phyloP scores from a whole-genome alignment of 2,329 filamentous ascomycete genomes.

The Pestalotiopsis sp. region DNA sequence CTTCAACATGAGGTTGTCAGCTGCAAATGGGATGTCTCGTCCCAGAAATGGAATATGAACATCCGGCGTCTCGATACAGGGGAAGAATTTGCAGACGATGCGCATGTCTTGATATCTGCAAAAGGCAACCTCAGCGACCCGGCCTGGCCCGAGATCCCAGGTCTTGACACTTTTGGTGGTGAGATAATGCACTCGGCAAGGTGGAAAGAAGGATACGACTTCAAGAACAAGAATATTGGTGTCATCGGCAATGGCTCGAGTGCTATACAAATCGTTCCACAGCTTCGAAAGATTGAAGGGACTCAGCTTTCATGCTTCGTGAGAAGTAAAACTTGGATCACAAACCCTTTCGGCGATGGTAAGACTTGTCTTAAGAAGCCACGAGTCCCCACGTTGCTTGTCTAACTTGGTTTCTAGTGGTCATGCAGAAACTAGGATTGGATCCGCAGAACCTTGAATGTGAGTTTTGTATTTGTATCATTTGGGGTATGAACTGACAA shows the following conservation, averaged over 20 bases:
- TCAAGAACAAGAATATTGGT: conserved; percentile 48
- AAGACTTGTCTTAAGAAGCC: background rate
- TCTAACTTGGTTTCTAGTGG: background rate
- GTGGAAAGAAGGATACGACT: conserved; percentile 50
- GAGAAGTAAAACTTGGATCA: conserved; percentile 53
- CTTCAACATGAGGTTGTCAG: conserved; percentile 42
- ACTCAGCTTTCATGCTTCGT: conserved; percentile 47
- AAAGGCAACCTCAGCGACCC: conserved; percentile 45
- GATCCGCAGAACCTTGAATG: conserved; percentile 36
- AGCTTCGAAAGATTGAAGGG: conserved; percentile 46
- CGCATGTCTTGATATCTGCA: conserved; percentile 43
- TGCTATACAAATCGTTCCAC: conserved; percentile 55
- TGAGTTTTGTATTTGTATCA: conserved; percentile 25
- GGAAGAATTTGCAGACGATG: conserved; percentile 39
- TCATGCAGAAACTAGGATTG: conserved; percentile 4
- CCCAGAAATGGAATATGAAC: conserved; percentile 42
- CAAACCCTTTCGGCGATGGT: conserved; percentile 47
- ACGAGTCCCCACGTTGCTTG: background rate
- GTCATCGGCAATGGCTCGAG: conserved; percentile 57
- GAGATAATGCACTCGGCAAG: conserved; percentile 47
- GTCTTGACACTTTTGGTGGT: conserved; percentile 42
- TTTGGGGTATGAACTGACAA: background rate
- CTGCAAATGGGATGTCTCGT: conserved; percentile 41
- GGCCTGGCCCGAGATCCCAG: conserved; percentile 45
- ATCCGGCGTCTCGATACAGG: conserved; percentile 37